These are phyloP conservation scores for Immersiella caudata DNA, from an alignment of 495 filamentous ascomycete genomes.

Conservation along the genomic window DNA sequence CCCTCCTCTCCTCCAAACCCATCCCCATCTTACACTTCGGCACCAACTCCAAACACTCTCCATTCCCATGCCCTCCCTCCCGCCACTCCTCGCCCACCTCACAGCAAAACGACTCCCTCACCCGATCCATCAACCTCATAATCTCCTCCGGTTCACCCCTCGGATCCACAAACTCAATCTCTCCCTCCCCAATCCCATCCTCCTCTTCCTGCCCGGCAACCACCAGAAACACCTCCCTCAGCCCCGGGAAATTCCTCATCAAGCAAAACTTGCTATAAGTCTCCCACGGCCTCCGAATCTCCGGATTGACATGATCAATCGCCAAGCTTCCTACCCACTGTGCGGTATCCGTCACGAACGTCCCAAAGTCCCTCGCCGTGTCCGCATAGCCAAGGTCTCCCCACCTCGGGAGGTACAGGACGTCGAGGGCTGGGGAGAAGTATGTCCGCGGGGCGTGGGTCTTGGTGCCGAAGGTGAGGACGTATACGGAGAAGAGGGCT, in stretches of 20 bases:
- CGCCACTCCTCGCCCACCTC: constrained; percentile 34
- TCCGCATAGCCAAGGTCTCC: constrained; percentile 53
- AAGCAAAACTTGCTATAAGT: constrained; percentile 54
- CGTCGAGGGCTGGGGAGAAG: constrained; percentile 50
- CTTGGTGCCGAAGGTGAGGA: constrained; percentile 44
- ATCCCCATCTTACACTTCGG: constrained; percentile 23
- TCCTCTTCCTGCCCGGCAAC: constrained; percentile 19
- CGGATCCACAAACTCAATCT: constrained; percentile 45
- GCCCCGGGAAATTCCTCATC: constrained; percentile 45
- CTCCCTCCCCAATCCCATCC: constrained; percentile 1
- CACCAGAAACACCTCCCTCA: constrained; percentile 40
- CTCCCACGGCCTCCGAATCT: constrained; percentile 56
- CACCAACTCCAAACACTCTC: constrained; percentile 24
- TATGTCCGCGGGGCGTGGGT: constrained; percentile 40
- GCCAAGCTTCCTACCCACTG: constrained; percentile 43
- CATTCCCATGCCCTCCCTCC: neutral
- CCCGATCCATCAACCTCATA: constrained; percentile 42
- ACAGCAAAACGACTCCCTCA: constrained; percentile 45
- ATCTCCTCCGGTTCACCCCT: constrained; percentile 34
- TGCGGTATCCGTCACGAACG: constrained; percentile 31
- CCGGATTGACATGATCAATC: constrained; percentile 50
- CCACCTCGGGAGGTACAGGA: constrained; percentile 52
- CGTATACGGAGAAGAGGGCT: constrained; percentile 42
- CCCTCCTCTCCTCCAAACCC: neutral
- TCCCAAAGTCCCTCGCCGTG: constrained; percentile 43